These are phyloP conservation scores for Fusarium piperis DNA, from an alignment of 2,329 filamentous ascomycete species.

Conservation along the genomic window DNA sequence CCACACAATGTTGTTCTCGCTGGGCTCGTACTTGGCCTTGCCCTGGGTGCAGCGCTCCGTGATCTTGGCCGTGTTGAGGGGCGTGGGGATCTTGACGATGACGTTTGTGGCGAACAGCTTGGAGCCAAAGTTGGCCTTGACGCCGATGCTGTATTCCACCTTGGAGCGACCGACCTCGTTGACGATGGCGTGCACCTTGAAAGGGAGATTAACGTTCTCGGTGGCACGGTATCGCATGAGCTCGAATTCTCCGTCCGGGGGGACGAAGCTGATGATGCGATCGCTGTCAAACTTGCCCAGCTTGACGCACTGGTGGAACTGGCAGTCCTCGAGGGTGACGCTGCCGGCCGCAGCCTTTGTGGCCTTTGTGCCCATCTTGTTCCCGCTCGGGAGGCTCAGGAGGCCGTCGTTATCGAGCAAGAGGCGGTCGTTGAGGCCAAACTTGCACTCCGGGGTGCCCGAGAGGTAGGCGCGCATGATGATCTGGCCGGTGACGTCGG, in stretches of 20 bases:
- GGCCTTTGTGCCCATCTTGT: conserved; percentile 83
- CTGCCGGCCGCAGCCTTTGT: conserved; percentile 95
- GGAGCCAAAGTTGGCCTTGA: conserved; percentile 94
- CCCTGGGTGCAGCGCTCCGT: conserved; percentile 93
- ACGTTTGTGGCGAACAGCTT: conserved; percentile 99
- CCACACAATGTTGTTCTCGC: conserved; percentile 98
- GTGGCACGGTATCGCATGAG: conserved; percentile 98
- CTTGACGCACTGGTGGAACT: conserved; percentile 99
- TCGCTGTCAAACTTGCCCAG: conserved; percentile 96
- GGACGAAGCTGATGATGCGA: conserved; percentile 95
- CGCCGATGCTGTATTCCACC: conserved; percentile 97
- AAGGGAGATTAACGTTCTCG: conserved; percentile 97
- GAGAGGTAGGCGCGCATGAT: conserved; percentile 98
- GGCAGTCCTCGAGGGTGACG: conserved; percentile 96
- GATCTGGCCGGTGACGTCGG: conserved; percentile 96
- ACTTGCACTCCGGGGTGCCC: conserved; percentile 98
- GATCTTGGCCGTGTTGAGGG: conserved; percentile 94
- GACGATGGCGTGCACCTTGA: conserved; percentile 98
- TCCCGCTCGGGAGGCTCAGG: conserved; percentile 74
- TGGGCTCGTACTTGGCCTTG: conserved; percentile 97
- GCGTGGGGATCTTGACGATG: conserved; percentile 91
- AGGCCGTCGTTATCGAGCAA: conserved; percentile 83
- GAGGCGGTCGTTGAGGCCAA: conserved; percentile 94
- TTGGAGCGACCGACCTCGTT: conserved; percentile 97
- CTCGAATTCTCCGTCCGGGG: conserved; percentile 97